Conservation (phyloP, 495 filamentous ascomycete genomes). For the Penicillium manginii region DNA sequence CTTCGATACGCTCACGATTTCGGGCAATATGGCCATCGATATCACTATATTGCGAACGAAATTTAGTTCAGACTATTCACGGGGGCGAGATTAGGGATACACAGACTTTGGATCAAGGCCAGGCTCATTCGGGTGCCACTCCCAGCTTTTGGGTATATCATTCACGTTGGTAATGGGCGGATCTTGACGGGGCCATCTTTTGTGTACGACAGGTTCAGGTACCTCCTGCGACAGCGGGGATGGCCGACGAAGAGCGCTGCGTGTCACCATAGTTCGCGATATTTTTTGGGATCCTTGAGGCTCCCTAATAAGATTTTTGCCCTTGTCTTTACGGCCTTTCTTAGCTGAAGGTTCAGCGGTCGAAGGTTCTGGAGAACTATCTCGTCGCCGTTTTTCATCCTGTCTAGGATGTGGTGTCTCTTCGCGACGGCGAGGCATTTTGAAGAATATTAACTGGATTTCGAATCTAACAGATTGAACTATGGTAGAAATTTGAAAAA, state of each 20-base stretch:
- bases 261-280: too few species aligned
- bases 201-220: background rate
- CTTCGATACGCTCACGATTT: background rate
- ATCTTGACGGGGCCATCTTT: conserved; percentile 5
- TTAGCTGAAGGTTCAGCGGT: too few species aligned
- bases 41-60: background rate
- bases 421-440: too few species aligned
- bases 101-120: background rate
- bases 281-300: too few species aligned
- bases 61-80: background rate
- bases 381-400: too few species aligned
- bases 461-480: too few species aligned
- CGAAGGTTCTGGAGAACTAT: too few species aligned
- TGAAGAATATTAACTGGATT: too few species aligned
- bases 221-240: background rate
- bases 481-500: too few species aligned
- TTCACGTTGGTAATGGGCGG: background rate
- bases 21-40: background rate
- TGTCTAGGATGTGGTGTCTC: too few species aligned
- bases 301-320: too few species aligned
- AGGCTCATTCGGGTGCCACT: background rate
- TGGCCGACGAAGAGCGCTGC: background rate
- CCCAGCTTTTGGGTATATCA: background rate
- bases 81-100: background rate
- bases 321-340: too few species aligned